Evolutionary conservation across 2,329 filamentous ascomycete species (phyloP).

Genomic region (Dothidotthia symphoricarpi): DNA sequence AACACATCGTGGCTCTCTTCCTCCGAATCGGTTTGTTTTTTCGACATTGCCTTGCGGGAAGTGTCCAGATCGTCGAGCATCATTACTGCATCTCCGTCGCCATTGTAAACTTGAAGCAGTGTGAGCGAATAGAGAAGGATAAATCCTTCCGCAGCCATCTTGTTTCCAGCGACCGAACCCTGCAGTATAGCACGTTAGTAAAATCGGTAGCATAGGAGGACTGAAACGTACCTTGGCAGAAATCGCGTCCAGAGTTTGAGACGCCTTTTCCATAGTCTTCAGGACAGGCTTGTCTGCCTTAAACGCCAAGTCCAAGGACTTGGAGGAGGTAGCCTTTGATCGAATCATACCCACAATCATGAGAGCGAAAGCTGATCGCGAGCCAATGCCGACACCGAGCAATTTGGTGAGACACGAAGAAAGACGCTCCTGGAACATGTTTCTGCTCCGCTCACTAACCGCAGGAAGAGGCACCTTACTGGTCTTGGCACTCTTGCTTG

Average conservation of each 20-base stretch:
- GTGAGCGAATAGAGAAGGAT: conserved; percentile 80
- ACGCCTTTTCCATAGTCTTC: conserved; percentile 38
- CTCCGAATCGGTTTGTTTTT: conserved; percentile 26
- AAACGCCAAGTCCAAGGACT: conserved; percentile 46
- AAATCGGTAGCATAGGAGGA: not conserved
- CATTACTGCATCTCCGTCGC: conserved; percentile 79
- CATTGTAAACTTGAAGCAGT: conserved; percentile 85
- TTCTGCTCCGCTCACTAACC: conserved; percentile 49
- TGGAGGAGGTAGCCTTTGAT: conserved; percentile 28
- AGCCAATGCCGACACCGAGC: conserved; percentile 33
- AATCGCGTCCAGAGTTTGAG: conserved; percentile 31
- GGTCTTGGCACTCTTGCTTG: conserved; percentile 32
- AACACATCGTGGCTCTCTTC: conserved; percentile 46
- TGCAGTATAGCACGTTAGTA: conserved; percentile 13
- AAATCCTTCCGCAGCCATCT: conserved; percentile 59
- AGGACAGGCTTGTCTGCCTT: conserved; percentile 48
- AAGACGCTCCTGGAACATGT: conserved; percentile 55
- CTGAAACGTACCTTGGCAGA: conserved; percentile 20
- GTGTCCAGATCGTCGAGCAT: conserved; percentile 78
- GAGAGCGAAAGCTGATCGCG: conserved; percentile 27
- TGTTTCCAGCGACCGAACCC: conserved; percentile 29
- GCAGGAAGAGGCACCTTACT: conserved; percentile 44
- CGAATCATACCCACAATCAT: conserved; percentile 32
- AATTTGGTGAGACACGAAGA: conserved; percentile 56
- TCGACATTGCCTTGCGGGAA: conserved; percentile 64